Percentiles rank a stretch among this genome's conserved stretches.
Conservation (phyloP, 2,329 filamentous ascomycete species). For the Sporothrix euskadiensis region DNA sequence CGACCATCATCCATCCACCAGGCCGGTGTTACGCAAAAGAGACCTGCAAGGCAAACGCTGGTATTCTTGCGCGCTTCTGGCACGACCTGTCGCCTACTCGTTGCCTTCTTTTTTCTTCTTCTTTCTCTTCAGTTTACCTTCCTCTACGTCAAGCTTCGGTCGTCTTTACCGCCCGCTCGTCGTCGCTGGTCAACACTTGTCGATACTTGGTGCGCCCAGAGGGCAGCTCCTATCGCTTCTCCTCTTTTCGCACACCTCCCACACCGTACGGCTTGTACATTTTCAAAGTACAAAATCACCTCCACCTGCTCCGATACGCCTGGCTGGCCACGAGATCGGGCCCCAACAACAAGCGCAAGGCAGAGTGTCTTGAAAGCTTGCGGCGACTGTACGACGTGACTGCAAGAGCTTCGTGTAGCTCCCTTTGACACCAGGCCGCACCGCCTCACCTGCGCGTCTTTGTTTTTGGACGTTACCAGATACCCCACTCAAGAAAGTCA, state of each 20-base stretch:
- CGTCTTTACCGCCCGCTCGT: conserved; percentile 13
- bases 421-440: background rate
- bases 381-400: conserved; percentile 7
- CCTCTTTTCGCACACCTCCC: background rate
- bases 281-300: background rate
- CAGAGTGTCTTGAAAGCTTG: conserved; percentile 13
- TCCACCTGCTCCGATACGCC: conserved; percentile 14
- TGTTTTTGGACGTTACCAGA: background rate
- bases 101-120: background rate
- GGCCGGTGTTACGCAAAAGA: conserved; percentile 9
- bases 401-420: background rate
- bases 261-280: background rate
- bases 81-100: background rate
- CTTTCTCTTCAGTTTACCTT: background rate
- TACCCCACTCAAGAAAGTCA: background rate
- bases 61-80: conserved; percentile 16
- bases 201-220: conserved; percentile 5
- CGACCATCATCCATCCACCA: background rate
- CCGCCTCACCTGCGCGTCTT: background rate
- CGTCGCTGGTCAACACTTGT: conserved; percentile 11
- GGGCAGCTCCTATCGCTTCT: background rate
- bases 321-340: conserved; percentile 16
- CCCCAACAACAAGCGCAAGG: conserved; percentile 8
- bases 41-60: conserved; percentile 1
- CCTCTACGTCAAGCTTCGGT: background rate